Conservation (phyloP, 768 basidiomycete genomes). For the Tylopilus intermedius region DNA sequence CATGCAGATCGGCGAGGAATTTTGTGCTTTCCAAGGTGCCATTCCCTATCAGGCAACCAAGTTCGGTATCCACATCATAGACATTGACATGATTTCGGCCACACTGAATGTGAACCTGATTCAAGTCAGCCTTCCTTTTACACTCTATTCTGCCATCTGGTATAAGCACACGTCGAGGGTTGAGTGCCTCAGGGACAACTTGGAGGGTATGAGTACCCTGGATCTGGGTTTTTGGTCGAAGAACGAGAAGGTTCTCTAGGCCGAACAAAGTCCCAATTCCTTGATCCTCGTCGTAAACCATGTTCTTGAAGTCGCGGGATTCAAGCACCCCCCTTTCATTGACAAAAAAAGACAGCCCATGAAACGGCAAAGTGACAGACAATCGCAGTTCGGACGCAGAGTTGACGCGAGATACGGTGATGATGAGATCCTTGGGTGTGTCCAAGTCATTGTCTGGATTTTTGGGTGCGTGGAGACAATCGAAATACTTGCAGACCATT, state of each 20-base stretch:
- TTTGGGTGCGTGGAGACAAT: too few species aligned
- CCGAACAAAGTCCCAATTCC: neutral
- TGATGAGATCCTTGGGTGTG: neutral
- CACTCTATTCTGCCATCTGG: neutral
- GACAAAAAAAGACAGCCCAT: neutral
- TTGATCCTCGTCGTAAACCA: neutral
- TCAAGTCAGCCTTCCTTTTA: neutral
- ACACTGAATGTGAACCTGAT: neutral
- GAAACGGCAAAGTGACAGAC: neutral
- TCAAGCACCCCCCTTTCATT: neutral
- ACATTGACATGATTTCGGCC: neutral
- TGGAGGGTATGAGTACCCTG: neutral
- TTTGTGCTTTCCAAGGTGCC: neutral
- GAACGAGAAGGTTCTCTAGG: neutral
- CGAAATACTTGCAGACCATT: neutral
- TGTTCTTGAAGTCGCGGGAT: neutral
- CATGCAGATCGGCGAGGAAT: neutral
- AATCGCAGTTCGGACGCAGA: neutral
- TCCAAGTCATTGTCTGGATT: too few species aligned
- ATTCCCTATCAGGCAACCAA: neutral
- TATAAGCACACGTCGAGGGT: neutral
- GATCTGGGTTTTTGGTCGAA: neutral
- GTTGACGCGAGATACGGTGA: neutral
- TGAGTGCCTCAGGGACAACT: neutral
- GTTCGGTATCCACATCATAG: neutral